A percentile compares a stretch with the other conserved stretches of the same genome.
phyloP scores from a whole-genome alignment of 108 stramenopile genomes.

The Cyclotella atomus region DNA sequence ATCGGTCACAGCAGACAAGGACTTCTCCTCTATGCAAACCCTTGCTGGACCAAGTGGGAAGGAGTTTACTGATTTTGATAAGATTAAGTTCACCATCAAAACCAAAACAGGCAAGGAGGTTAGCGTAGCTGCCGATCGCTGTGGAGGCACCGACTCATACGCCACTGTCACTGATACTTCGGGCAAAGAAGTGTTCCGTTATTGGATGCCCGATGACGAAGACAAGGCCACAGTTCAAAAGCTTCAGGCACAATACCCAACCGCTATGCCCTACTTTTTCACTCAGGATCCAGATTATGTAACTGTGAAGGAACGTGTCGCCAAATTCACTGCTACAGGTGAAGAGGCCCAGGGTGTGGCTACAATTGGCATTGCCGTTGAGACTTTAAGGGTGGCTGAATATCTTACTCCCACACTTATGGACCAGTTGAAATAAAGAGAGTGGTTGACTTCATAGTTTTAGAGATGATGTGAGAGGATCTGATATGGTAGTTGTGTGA shows the following conservation, averaged over 20 bases:
- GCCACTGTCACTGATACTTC: slow-evolving; percentile 76
- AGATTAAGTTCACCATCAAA: slow-evolving; percentile 93
- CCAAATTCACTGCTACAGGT: slow-evolving; percentile 72
- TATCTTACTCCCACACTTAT: slow-evolving; percentile 78
- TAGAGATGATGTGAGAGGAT: too few species aligned
- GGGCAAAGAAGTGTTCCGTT: slow-evolving; percentile 86
- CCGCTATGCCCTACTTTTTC: slow-evolving; percentile 95
- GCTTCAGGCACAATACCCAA: slow-evolving; percentile 87
- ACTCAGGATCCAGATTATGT: slow-evolving; percentile 95
- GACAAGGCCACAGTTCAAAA: slow-evolving; percentile 58
- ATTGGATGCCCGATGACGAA: slow-evolving; percentile 91
- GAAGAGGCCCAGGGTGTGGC: slow-evolving; percentile 83
- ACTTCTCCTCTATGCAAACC: slow-evolving; percentile 83
- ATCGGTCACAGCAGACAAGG: slow-evolving; percentile 81
- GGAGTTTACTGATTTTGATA: slow-evolving; percentile 88
- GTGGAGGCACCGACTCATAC: slow-evolving; percentile 83
- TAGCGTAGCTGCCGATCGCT: slow-evolving; percentile 85
- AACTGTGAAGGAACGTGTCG: slow-evolving; percentile 92
- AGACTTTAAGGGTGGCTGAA: slow-evolving; percentile 89
- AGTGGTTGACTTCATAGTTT: too few species aligned
- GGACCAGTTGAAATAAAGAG: slow-evolving; percentile 63
- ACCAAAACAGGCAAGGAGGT: slow-evolving; percentile 92
- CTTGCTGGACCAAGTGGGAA: slow-evolving; percentile 78
- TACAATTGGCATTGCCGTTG: slow-evolving; percentile 89
- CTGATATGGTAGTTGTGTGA: too few species aligned